Evolutionary conservation across 2,329 filamentous ascomycete genomes (phyloP).

Genomic region (Hypomyces perniciosus): DNA sequence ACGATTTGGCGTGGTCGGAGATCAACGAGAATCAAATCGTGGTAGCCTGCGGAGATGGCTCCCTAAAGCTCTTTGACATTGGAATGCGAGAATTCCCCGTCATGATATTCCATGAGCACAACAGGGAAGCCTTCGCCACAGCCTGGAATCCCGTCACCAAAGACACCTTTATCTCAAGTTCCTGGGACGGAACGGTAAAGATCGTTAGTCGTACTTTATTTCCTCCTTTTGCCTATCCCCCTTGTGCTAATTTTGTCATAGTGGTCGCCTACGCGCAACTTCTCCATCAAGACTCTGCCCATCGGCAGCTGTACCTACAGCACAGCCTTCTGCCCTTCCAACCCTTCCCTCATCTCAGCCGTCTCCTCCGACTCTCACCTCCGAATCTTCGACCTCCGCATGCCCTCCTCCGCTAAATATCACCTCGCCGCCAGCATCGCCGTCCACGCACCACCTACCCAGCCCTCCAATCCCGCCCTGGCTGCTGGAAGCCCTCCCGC

Average conservation of each 20-base stretch:
- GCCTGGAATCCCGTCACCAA: conserved; percentile 90
- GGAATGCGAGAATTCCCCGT: conserved; percentile 77
- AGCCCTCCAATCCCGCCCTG: conserved; percentile 26
- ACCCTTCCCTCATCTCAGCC: conserved; percentile 76
- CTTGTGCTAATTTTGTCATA: conserved; percentile 22
- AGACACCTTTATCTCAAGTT: conserved; percentile 82
- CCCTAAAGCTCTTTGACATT: conserved; percentile 89
- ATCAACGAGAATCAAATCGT: conserved; percentile 92
- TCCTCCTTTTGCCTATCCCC: background rate
- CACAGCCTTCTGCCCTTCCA: conserved; percentile 83
- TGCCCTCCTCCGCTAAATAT: conserved; percentile 78
- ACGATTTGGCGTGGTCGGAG: conserved; percentile 93
- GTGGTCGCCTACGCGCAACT: conserved; percentile 76
- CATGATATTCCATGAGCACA: conserved; percentile 89
- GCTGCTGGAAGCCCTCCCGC: conserved; percentile 52
- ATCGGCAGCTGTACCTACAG: conserved; percentile 93
- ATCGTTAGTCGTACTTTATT: conserved; percentile 47
- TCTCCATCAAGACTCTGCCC: conserved; percentile 78
- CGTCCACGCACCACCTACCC: conserved; percentile 63
- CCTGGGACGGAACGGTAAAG: conserved; percentile 95
- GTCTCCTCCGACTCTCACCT: conserved; percentile 86
- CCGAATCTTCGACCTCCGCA: conserved; percentile 85
- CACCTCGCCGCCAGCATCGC: conserved; percentile 79
- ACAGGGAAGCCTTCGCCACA: conserved; percentile 85
- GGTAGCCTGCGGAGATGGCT: conserved; percentile 85